These are phyloP conservation scores for Coriolopsis trogii DNA, from an alignment of 1,284 basidiomycete species.

Conservation along the genomic window DNA sequence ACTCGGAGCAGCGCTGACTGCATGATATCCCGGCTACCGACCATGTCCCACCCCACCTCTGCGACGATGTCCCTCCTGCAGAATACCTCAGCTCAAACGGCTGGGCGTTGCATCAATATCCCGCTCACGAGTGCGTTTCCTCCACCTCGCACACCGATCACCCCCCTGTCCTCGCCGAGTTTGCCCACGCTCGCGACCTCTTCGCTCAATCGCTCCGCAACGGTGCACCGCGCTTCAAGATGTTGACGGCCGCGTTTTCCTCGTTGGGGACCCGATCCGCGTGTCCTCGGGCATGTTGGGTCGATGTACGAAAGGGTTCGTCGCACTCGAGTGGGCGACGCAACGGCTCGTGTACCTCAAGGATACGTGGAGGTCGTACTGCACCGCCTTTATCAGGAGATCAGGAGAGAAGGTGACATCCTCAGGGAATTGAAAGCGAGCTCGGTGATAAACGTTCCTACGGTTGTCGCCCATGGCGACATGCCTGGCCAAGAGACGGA, in stretches of 20 bases:
- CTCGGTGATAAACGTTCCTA: background rate
- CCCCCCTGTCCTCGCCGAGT: background rate
- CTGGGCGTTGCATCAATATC: too few species aligned
- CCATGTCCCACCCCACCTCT: too few species aligned
- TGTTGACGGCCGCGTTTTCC: background rate
- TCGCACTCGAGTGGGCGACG: background rate
- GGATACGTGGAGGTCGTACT: background rate
- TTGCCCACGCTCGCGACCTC: background rate
- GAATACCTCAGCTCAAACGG: too few species aligned
- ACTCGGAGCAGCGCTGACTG: background rate
- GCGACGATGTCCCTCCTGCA: too few species aligned
- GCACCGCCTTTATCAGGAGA: background rate
- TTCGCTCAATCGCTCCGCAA: background rate
- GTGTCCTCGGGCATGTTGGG: background rate
- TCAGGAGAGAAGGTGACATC: background rate
- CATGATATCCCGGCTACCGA: background rate
- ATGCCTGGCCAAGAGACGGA: background rate
- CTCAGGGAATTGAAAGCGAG: background rate
- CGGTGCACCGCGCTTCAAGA: background rate
- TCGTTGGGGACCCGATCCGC: background rate
- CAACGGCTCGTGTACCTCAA: background rate
- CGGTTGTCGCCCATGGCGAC: background rate
- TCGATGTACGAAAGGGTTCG: background rate
- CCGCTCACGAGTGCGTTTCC: too few species aligned
- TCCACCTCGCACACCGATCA: too few species aligned